Evolutionary conservation across 139 green algal genomes (phyloP).

Genomic region (Chlamydomonas asymmetrica): DNA sequence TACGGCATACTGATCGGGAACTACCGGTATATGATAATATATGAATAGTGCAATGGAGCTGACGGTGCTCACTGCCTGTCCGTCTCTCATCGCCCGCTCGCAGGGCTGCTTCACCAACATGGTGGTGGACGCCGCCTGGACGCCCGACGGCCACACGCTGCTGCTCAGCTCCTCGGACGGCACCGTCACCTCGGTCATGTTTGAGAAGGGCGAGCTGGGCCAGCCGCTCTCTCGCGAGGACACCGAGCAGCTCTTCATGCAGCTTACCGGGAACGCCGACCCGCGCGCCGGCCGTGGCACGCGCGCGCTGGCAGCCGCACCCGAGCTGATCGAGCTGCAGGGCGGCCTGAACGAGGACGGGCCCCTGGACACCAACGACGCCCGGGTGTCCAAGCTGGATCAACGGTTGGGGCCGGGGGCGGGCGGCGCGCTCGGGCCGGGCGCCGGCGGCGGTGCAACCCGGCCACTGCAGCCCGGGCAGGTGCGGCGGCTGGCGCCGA

Average conservation of each 20-base stretch:
- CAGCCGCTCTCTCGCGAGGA: conserved; percentile 43
- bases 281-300: conserved; percentile 3
- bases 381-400: conserved; percentile 3
- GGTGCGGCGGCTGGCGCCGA: background rate
- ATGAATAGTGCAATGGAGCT: too few relatives aligned
- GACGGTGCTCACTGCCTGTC: too few relatives aligned
- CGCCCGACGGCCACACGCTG: conserved; percentile 77
- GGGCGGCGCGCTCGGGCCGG: too few relatives aligned
- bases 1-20: too few relatives aligned
- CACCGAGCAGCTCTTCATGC: conserved; percentile 45
- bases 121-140: conserved; percentile 85
- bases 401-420: background rate
- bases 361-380: too few relatives aligned
- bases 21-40: too few relatives aligned
- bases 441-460: too few relatives aligned
- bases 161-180: conserved; percentile 76
- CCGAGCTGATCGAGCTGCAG: conserved; percentile 42
- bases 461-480: background rate
- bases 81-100: too few relatives aligned
- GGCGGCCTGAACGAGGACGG: conserved; percentile 1
- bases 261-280: conserved; percentile 70
- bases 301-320: conserved; percentile 29
- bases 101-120: conserved; percentile 17
- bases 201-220: conserved; percentile 43
- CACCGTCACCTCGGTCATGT: conserved; percentile 45